Percentiles rank a stretch among this genome's conserved stretches.
Conservation (phyloP, 176 grass and related monocot species). For the Juncus inflexus region DNA sequence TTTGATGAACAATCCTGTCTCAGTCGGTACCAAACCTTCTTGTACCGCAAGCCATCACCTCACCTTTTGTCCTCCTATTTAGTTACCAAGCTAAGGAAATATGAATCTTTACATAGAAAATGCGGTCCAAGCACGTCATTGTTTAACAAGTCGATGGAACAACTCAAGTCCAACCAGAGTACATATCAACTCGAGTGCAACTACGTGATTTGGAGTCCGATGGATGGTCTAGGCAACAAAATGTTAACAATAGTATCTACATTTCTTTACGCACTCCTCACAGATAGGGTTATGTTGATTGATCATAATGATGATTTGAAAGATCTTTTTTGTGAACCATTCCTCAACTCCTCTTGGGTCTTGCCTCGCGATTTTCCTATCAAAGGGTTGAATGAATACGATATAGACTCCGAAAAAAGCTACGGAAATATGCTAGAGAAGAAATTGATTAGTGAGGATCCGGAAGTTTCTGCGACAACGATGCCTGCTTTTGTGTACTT, state of each 20-base stretch:
- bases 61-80: slow-evolving; percentile 42
- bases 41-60: slow-evolving; percentile 45
- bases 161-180: slow-evolving; percentile 45
- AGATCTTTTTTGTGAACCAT: slow-evolving; percentile 42
- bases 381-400: slow-evolving; percentile 2
- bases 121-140: slow-evolving; percentile 46
- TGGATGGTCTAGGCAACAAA: slow-evolving; percentile 36
- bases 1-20: slow-evolving; percentile 51
- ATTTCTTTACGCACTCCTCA: slow-evolving; percentile 47
- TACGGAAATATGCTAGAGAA: slow-evolving; percentile 25
- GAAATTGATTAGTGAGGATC: slow-evolving; percentile 15
- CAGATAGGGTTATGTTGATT: slow-evolving; percentile 29
- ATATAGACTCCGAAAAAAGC: slow-evolving; percentile 17
- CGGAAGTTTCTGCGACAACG: slow-evolving; percentile 13
- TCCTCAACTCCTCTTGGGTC: slow-evolving; percentile 31
- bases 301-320: slow-evolving; percentile 17
- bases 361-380: slow-evolving; percentile 34
- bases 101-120: slow-evolving; percentile 64
- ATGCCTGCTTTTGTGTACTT: slow-evolving; percentile 44
- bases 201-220: slow-evolving; percentile 69
- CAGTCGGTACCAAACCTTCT: slow-evolving; percentile 44
- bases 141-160: slow-evolving; percentile 37
- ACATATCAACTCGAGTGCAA: slow-evolving; percentile 42
- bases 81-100: slow-evolving; percentile 37
- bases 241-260: slow-evolving; percentile 25